These are phyloP conservation scores for Aspergillus jensenii DNA, from an alignment of 2,329 filamentous ascomycete species.

Conservation along the genomic window DNA sequence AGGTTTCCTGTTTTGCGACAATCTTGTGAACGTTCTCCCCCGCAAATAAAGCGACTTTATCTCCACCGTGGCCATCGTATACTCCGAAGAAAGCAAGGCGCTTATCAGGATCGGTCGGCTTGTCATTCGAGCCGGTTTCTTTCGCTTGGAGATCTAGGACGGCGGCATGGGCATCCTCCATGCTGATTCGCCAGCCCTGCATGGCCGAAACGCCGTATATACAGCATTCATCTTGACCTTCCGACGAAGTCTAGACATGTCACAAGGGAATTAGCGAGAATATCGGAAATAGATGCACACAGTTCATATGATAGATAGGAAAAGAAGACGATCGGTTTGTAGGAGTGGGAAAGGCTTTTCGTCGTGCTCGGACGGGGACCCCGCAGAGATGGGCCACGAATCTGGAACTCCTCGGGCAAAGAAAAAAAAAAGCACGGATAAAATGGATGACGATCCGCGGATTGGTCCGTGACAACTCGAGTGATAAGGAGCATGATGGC, in stretches of 20 bases:
- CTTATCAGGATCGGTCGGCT: constrained; percentile 65
- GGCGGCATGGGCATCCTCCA: constrained; percentile 94
- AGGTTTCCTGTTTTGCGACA: constrained; percentile 89
- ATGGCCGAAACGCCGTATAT: constrained; percentile 95
- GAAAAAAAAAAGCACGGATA: constrained; percentile 7
- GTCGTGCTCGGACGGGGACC: constrained; percentile 2
- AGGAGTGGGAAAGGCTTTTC: neutral
- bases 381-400: constrained; percentile 9
- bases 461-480: neutral
- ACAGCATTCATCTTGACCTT: constrained; percentile 88
- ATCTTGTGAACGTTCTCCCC: constrained; percentile 94
- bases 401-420: constrained; percentile 6
- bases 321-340: neutral
- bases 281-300: neutral
- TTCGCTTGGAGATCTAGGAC: constrained; percentile 80
- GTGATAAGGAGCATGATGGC: neutral
- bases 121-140: constrained; percentile 49
- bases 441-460: constrained; percentile 8
- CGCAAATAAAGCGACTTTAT: constrained; percentile 91
- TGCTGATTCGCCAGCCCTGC: constrained; percentile 99
- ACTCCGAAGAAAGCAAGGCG: constrained; percentile 95
- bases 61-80: constrained; percentile 95
- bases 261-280: constrained; percentile 14
- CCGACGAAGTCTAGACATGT: constrained; percentile 70
- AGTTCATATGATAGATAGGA: neutral